Evolutionary conservation across 176 grass and related monocot genomes (phyloP).

Genomic region (Oryza rufipogon): DNA sequence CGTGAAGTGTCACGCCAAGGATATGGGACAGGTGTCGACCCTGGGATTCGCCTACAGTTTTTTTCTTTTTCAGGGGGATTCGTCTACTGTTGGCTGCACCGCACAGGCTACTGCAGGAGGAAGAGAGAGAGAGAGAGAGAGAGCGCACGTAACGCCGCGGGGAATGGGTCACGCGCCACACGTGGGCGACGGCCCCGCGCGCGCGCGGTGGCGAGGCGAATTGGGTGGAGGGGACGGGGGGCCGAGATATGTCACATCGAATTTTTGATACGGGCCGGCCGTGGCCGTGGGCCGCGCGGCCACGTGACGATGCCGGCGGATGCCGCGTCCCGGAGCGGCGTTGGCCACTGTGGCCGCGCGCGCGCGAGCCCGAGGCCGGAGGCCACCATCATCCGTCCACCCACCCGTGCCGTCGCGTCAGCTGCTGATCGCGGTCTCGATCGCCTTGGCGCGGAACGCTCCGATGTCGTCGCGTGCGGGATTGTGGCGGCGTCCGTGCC

Average conservation of each 20-base stretch:
- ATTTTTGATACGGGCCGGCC: not conserved
- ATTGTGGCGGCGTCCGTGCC: not conserved
- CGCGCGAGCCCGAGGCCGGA: too few species aligned
- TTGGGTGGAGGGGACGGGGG: not conserved
- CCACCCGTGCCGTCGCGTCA: slow-evolving; percentile 20
- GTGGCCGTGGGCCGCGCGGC: slow-evolving; percentile 22
- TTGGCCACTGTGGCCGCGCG: too few species aligned
- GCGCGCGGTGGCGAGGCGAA: not conserved
- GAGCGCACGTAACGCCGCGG: too few species aligned
- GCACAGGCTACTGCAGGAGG: not conserved
- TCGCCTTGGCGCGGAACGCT: not conserved
- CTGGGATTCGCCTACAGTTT: not conserved
- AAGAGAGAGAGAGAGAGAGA: not conserved
- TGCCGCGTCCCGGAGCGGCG: not conserved
- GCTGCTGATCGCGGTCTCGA: not conserved
- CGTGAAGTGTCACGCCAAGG: not conserved
- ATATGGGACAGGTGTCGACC: not conserved
- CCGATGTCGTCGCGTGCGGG: too few species aligned
- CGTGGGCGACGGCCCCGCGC: not conserved
- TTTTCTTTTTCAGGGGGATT: not conserved
- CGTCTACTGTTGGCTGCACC: not conserved
- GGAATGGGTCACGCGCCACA: not conserved
- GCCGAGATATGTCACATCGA: slow-evolving; percentile 26
- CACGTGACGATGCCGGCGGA: slow-evolving; percentile 47
- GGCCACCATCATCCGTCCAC: too few species aligned